A percentile compares a stretch with the other conserved stretches of the same genome.
Evolutionary conservation across 2,329 filamentous ascomycete species (phyloP).

Genomic region (Colletotrichum brevisporum): DNA sequence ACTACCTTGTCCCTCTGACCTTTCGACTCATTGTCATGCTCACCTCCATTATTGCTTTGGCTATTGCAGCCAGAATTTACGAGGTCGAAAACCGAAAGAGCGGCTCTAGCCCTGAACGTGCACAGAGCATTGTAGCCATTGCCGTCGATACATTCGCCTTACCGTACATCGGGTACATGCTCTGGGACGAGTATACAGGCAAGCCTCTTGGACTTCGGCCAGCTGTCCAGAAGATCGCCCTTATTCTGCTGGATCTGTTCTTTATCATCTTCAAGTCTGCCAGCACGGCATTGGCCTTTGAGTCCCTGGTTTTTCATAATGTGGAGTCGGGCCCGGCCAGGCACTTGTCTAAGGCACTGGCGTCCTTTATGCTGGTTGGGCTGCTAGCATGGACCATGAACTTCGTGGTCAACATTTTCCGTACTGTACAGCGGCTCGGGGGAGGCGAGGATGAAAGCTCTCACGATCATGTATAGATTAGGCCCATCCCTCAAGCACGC

Average conservation of each 20-base stretch:
- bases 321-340: conserved; percentile 42
- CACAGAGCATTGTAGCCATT: conserved; percentile 89
- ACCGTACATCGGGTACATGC: conserved; percentile 93
- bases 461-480: conserved; percentile 34
- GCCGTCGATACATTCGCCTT: conserved; percentile 90
- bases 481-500: background rate
- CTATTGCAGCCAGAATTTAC: conserved; percentile 82
- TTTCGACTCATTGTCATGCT: conserved; percentile 87
- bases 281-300: conserved; percentile 91
- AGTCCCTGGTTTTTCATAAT: conserved; percentile 77
- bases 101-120: conserved; percentile 67
- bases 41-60: conserved; percentile 86
- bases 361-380: conserved; percentile 83
- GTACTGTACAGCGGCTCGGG: conserved; percentile 74
- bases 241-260: conserved; percentile 92
- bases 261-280: conserved; percentile 98
- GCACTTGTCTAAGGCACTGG: conserved; percentile 76
- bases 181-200: conserved; percentile 95
- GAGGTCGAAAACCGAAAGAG: conserved; percentile 65
- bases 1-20: conserved; percentile 86
- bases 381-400: conserved; percentile 92
- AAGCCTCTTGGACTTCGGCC: conserved; percentile 91
- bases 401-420: conserved; percentile 87
- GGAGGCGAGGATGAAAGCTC: conserved; percentile 61
- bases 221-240: conserved; percentile 86